A percentile compares a stretch with the other conserved stretches of the same genome.
Evolutionary conservation across 306 rosid genomes (phyloP).

Genomic region (Urtica urens): DNA sequence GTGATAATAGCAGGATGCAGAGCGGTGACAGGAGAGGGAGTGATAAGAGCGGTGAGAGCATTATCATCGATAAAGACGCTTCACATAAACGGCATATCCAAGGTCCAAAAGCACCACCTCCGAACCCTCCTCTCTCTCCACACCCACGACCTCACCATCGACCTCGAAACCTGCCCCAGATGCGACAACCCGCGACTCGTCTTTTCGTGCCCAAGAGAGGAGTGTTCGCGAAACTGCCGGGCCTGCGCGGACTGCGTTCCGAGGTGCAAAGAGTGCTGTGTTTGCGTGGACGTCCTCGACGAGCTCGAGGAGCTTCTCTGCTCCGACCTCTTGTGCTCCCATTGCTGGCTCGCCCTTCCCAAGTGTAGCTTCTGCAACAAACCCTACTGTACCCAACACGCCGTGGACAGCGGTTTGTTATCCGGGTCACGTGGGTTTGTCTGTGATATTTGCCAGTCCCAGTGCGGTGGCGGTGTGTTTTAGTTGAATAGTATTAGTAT

Average conservation of each 20-base stretch:
- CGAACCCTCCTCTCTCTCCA: constrained; percentile 28
- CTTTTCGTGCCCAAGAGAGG: constrained; percentile 48
- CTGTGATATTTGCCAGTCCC: constrained; percentile 51
- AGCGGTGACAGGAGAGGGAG: constrained; percentile 61
- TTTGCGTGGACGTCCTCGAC: constrained; percentile 28
- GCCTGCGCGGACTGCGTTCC: constrained; percentile 59
- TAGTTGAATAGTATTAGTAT: too few relatives aligned
- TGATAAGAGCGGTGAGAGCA: constrained; percentile 41
- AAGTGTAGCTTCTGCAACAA: constrained; percentile 72
- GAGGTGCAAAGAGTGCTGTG: constrained; percentile 74
- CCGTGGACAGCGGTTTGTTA: constrained; percentile 13
- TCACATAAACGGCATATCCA: constrained; percentile 56
- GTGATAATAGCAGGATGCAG: constrained; percentile 69
- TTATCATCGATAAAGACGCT: constrained; percentile 39
- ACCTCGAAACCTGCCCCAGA: constrained; percentile 53
- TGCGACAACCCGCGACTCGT: constrained; percentile 45
- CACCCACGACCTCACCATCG: constrained; percentile 23
- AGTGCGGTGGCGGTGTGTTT: too few relatives aligned
- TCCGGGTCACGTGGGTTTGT: constrained; percentile 31
- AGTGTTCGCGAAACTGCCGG: constrained; percentile 33
- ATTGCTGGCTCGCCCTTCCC: constrained; percentile 69
- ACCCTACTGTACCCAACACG: constrained; percentile 62
- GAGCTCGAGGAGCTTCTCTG: constrained; percentile 53
- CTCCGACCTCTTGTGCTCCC: constrained; percentile 38
- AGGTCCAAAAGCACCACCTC: constrained; percentile 43